Conservation (phyloP, 1,284 basidiomycete genomes). For the Rhodofomes roseus region DNA sequence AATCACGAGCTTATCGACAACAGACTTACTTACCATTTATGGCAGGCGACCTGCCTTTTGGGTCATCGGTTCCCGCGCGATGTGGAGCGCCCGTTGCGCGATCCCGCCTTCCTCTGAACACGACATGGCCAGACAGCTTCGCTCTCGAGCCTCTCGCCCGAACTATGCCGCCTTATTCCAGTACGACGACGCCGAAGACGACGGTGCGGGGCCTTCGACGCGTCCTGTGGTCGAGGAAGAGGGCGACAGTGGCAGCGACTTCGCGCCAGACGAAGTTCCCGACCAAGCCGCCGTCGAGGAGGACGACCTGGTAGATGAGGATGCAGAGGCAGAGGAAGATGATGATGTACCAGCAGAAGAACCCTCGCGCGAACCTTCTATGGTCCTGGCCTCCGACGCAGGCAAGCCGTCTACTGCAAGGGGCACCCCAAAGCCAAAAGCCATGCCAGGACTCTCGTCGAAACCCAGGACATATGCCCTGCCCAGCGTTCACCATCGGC, state of each 20-base stretch:
- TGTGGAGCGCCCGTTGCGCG: neutral
- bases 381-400: conserved; percentile 7
- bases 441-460: conserved; percentile 28
- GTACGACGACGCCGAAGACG: conserved; percentile 16
- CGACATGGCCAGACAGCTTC: conserved; percentile 32
- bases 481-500: conserved; percentile 63
- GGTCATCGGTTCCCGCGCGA: neutral
- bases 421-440: conserved; percentile 11
- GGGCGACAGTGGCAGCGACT: conserved; percentile 38
- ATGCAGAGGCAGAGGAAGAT: neutral
- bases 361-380: conserved; percentile 24
- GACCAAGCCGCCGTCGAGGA: conserved; percentile 21
- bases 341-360: neutral
- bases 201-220: conserved; percentile 24
- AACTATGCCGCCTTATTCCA: conserved; percentile 30
- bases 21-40: neutral
- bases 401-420: neutral
- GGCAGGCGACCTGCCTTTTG: neutral
- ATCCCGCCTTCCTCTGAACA: neutral
- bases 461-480: conserved; percentile 48
- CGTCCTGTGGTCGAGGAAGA: conserved; percentile 11
- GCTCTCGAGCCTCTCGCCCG: conserved; percentile 29
- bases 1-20: neutral
- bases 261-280: conserved; percentile 32
- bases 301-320: neutral